Base-by-base conservation (phyloP, 768 basidiomycete genomes). In the Boletus huronensis region DNA sequence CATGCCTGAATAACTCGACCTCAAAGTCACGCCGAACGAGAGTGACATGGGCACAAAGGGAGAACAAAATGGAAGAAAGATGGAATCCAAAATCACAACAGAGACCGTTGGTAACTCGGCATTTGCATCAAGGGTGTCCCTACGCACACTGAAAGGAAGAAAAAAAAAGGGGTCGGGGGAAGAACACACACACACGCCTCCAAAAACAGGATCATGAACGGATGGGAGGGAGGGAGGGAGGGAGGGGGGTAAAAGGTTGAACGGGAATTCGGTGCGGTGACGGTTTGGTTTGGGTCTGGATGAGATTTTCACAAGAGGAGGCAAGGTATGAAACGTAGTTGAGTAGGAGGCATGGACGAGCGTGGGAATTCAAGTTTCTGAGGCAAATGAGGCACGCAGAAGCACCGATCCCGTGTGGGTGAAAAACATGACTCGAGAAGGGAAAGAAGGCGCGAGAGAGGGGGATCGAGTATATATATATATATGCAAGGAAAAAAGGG, bases 401-500 rank as follows among this genome's bases (percentile, higher is more conserved):
- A 46, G 11, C 45, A 19, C 19, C 46, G 2, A 17, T 34, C 47
- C 36, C 42, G 54, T 25, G 4, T 25, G 23, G 23, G 4, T 25
- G 4, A 25, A 25, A 25, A 25, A 25, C 23, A 25, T 2, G 23
- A 25, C 23, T 2, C 2, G 4, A 26, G 16, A 40, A 35, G 11
- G 35, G 11, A 32, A 29, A 31, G 34, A 21, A 35, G 10, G 28
- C 17, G 26, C 10, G 28, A 13, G 26, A 23, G 45, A 23, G 5
- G 14, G 44, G 21, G 19, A 17, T 44, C 51, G 48, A 39, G 26
- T 60, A 65, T n/a, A 34, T 54, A 25, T 25, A 25, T 57, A 66
- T 55, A 65, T 67, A 64, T 57, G 59, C 58, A 60, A 61, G 52
- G 51, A 46, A 50, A 21, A n/a, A 47, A 52, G n/a, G n/a, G n/a